phyloP scores from a whole-genome alignment of 2,329 filamentous ascomycete genomes.

The Pestalotiopsis sp. region DNA sequence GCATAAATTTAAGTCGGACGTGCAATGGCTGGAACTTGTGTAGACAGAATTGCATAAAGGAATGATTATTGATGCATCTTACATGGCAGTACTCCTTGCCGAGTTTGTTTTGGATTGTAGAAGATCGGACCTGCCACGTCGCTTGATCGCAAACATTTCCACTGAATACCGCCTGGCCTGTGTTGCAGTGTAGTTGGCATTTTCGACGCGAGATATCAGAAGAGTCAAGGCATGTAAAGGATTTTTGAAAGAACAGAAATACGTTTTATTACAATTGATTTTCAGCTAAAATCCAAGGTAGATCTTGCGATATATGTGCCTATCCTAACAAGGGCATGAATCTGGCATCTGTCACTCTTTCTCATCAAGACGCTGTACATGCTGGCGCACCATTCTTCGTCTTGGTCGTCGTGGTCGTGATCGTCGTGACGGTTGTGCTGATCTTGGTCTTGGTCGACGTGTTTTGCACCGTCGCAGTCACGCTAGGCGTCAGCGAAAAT shows the following conservation, averaged over 20 bases:
- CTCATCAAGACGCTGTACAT: not conserved
- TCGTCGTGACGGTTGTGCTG: slow-evolving; percentile 18
- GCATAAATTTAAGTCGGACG: no score
- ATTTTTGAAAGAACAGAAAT: not conserved
- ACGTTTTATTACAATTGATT: not conserved
- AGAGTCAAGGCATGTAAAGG: not conserved
- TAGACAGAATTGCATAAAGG: no score
- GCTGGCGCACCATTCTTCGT: slow-evolving; percentile 8
- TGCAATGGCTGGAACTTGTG: no score
- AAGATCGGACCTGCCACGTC: no score
- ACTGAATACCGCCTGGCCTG: no score
- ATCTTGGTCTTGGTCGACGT: slow-evolving; percentile 16
- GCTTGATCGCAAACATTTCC: no score
- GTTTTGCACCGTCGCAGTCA: slow-evolving; percentile 1
- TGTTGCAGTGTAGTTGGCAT: not conserved
- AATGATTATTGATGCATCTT: no score
- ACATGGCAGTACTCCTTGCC: no score
- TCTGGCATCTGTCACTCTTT: not conserved
- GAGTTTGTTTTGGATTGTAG: no score
- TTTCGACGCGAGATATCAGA: not conserved
- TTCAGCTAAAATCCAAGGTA: not conserved
- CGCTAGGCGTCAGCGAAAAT: slow-evolving; percentile 3
- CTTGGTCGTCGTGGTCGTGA: slow-evolving; percentile 10
- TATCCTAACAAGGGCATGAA: not conserved
- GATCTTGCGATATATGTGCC: not conserved